Conservation (phyloP, 2,329 filamentous ascomycete species). For the Paraphaeosphaeria sporulosa region DNA sequence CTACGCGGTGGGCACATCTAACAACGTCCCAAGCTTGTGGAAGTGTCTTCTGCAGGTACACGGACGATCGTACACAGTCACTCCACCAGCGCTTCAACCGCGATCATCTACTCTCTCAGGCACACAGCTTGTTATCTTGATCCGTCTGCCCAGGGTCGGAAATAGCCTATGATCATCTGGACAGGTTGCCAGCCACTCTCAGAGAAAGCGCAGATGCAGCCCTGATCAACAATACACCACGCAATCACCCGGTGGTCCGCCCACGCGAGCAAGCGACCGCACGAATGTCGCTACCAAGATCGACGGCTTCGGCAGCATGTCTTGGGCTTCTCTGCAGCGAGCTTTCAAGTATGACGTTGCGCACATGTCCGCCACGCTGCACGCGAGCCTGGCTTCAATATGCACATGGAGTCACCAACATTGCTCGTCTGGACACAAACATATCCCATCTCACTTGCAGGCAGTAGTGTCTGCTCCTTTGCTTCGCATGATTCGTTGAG, state of each 20-base stretch:
- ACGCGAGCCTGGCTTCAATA: background rate
- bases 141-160: background rate
- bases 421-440: background rate
- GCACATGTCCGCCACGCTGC: background rate
- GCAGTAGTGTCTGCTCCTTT: background rate
- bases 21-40: background rate
- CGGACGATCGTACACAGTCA: background rate
- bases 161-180: background rate
- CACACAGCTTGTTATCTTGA: background rate
- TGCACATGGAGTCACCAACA: background rate
- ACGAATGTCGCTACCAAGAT: conserved; percentile 9
- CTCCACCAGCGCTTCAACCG: background rate
- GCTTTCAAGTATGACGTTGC: background rate
- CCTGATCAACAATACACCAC: conserved; percentile 7
- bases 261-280: conserved; percentile 1
- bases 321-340: background rate
- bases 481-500: background rate
- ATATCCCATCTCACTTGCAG: background rate
- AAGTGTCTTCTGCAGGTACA: background rate
- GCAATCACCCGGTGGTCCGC: conserved; percentile 4
- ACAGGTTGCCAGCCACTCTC: background rate
- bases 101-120: background rate
- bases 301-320: background rate
- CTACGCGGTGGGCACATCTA: background rate
- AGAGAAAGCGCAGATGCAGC: background rate